phyloP scores from a whole-genome alignment of 225 moss, liverwort and hornwort genomes.

The Physcomitrellopsis africana region DNA sequence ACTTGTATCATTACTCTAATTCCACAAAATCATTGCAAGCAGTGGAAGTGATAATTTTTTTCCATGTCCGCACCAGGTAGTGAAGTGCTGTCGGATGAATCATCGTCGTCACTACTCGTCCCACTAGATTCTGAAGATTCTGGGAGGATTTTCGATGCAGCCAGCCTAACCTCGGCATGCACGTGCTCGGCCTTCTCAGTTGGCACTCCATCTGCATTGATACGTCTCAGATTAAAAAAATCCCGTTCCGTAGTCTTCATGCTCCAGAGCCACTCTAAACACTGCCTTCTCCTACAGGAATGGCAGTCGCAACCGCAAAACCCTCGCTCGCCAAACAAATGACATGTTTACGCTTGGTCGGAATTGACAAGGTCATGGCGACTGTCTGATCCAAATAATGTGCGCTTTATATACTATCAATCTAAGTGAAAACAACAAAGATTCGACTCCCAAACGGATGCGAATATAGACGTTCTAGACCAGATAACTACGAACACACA shows the following conservation, averaged over 20 bases:
- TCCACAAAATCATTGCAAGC: not conserved
- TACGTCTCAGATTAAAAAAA: conserved; percentile 11
- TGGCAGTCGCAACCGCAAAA: not conserved
- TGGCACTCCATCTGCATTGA: conserved; percentile 25
- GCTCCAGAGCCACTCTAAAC: not conserved
- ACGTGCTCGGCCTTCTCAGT: conserved; percentile 15
- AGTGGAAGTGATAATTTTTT: not conserved
- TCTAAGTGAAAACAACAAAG: not conserved
- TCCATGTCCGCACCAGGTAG: conserved; percentile 13
- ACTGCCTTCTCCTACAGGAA: not conserved
- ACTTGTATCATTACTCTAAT: not conserved
- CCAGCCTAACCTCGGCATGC: conserved; percentile 15
- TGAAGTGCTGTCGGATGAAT: conserved; percentile 15
- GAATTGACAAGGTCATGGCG: not conserved
- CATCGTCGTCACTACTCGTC: conserved; percentile 29
- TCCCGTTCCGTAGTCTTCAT: not conserved
- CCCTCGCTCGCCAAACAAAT: not conserved
- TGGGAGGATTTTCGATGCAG: conserved; percentile 17
- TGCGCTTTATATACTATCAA: not conserved
- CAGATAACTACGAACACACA: not conserved
- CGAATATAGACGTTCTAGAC: not conserved
- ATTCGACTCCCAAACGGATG: not conserved
- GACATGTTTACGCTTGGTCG: not conserved
- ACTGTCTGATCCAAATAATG: not conserved
- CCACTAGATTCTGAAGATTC: conserved; percentile 39